Evolutionary conservation across 441 rosid genomes (phyloP).

Genomic region (Pelargonium citronellum): DNA sequence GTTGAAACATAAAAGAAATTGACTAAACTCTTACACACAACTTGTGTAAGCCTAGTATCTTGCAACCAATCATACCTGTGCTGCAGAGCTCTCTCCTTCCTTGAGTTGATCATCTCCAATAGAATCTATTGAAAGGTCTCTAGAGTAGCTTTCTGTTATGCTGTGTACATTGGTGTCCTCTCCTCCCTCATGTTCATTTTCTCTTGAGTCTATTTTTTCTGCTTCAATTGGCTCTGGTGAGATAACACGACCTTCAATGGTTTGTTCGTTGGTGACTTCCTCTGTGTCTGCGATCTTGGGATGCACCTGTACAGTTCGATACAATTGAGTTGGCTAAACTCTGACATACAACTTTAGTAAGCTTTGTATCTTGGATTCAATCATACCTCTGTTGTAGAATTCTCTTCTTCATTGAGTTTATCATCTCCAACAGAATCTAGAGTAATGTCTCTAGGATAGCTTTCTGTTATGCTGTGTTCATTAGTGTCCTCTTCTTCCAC

Average conservation of each 20-base stretch:
- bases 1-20: too few relatives aligned
- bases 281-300: too few relatives aligned
- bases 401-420: not conserved
- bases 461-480: not conserved
- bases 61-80: slow-evolving; percentile 24
- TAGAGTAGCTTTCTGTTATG: slow-evolving; percentile 11
- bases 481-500: slow-evolving; percentile 1
- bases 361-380: not conserved
- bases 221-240: too few relatives aligned
- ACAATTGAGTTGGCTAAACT: too few relatives aligned
- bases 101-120: slow-evolving; percentile 7
- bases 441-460: not conserved
- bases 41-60: too few relatives aligned
- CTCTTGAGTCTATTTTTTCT: slow-evolving; percentile 14
- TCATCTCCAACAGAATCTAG: slow-evolving; percentile 2
- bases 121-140: slow-evolving; percentile 19
- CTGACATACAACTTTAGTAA: too few relatives aligned
- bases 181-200: slow-evolving; percentile 16
- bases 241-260: too few relatives aligned
- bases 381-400: not conserved
- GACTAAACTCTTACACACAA: too few relatives aligned
- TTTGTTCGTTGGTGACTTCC: too few relatives aligned
- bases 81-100: slow-evolving; percentile 10
- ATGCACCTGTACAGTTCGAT: too few relatives aligned
- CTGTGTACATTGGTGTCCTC: slow-evolving; percentile 11